Base-by-base conservation (phyloP, 2,329 filamentous ascomycete species). In the Emmonsia crescens region DNA sequence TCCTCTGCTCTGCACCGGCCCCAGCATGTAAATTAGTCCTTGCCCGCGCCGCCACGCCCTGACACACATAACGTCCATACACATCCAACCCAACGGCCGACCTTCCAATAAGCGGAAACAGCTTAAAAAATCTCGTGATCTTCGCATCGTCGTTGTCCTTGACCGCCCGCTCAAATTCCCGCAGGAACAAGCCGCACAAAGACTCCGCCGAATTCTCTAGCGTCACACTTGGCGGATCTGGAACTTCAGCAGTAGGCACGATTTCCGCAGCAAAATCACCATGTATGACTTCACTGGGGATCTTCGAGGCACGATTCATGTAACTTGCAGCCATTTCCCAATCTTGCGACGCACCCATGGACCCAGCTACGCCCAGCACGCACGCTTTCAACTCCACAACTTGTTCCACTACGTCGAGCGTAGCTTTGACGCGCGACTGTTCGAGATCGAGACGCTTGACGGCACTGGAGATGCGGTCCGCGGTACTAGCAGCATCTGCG, bases 281-380 rank as follows among this genome's bases (percentile, higher is more conserved):
- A 66, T 88, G 83, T 58, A 92, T 82, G 58, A 99, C 93, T 1
- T 88, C 81, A 58, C 86, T 82, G 0, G 93, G 92, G 14, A 99
- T 86, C 67, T 88, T 86, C 63, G 86, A 86, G 6, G 94, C 92
- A 52, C 93, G 85, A 65, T 89, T 85, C 62, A 99, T 82, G 74
- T 97, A 97, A 55, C 84, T 89, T 1, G 94, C 94, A 3, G 94
- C 94, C 2, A 91, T 94, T 75, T 99, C 94, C 94, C 94, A 99
- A 77, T 99, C 94, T 75, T 99, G 94, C 49, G 94, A 91, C 4
- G 92, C 93, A 40, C 93, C 94, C 94, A 99, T 99, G 63, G 89
- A 95, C 21, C 92, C 94, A 31, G 93, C 87, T 12, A 97, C 92
- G 51, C 94, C 94, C 63, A 96, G 85, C 42, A 97, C 90, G 73